These are phyloP conservation scores for Beauveria australis DNA, from an alignment of 2,329 filamentous ascomycete species.

Conservation along the genomic window DNA sequence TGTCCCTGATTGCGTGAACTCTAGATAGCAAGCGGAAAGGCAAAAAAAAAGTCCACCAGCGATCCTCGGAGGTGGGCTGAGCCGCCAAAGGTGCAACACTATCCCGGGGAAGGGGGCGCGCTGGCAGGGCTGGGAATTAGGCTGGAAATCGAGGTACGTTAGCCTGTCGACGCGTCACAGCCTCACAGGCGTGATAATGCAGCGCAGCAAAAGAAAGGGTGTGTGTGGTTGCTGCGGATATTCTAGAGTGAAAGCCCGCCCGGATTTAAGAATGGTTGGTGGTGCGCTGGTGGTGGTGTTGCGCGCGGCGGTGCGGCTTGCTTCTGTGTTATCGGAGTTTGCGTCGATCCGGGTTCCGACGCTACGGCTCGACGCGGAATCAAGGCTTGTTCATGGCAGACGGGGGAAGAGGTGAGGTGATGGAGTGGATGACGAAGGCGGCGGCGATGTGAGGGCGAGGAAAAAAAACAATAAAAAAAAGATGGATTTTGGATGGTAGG, in stretches of 20 bases:
- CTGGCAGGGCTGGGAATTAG: constrained; percentile 1
- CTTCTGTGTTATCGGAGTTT: constrained; percentile 13
- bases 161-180: constrained; percentile 1
- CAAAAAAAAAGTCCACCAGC: constrained; percentile 1
- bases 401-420: not conserved
- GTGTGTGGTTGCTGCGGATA: not conserved
- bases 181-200: not conserved
- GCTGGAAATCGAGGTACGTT: not conserved
- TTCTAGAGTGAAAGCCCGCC: constrained; percentile 2
- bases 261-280: constrained; percentile 13
- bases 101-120: not conserved
- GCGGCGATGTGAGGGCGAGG: not conserved
- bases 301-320: not conserved
- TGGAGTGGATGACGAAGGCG: not conserved
- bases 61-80: not conserved
- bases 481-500: not conserved
- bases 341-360: constrained; percentile 13
- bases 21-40: not conserved
- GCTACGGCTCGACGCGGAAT: constrained; percentile 6
- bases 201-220: not conserved
- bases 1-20: constrained; percentile 6
- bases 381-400: not conserved
- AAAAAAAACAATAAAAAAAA: not conserved
- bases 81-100: not conserved
- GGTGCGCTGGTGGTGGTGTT: not conserved